Percentiles rank a stretch among this genome's conserved stretches.
phyloP scores from a whole-genome alignment of 1,139 yeast species.

The Saccharomyces hybrid region DNA sequence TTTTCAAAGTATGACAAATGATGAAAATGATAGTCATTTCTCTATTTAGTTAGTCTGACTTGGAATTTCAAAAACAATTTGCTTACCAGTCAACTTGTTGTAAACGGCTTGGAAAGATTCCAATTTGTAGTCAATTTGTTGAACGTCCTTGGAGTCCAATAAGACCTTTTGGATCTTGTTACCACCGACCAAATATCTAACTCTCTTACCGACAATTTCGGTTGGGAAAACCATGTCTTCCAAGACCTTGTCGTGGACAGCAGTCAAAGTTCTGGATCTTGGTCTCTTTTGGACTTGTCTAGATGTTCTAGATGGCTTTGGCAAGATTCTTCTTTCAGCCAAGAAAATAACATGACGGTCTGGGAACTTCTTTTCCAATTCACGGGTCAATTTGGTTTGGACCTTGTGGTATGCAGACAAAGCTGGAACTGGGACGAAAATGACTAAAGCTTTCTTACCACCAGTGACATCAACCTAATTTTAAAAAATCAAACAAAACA shows the following conservation, averaged over 20 bases:
- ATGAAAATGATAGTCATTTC: slow-evolving; percentile 3
- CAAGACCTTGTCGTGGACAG: slow-evolving; percentile 97
- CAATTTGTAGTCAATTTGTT: slow-evolving; percentile 96
- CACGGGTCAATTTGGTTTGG: slow-evolving; percentile 96
- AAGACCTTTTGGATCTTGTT: slow-evolving; percentile 96
- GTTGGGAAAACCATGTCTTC: slow-evolving; percentile 99
- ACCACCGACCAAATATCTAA: slow-evolving; percentile 98
- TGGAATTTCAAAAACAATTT: slow-evolving; percentile 97
- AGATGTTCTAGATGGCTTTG: slow-evolving; percentile 87
- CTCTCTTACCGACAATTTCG: slow-evolving; percentile 98
- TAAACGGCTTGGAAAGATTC: slow-evolving; percentile 99
- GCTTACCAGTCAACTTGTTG: slow-evolving; percentile 98
- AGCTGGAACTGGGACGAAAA: slow-evolving; percentile 96
- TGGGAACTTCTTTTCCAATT: slow-evolving; percentile 99
- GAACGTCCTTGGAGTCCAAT: slow-evolving; percentile 96
- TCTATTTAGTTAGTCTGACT: slow-evolving; percentile 54
- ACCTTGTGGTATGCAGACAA: slow-evolving; percentile 92
- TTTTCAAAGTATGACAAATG: neutral
- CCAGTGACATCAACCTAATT: slow-evolving; percentile 80
- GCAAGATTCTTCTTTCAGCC: slow-evolving; percentile 99
- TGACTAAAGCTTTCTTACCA: slow-evolving; percentile 97
- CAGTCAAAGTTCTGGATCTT: slow-evolving; percentile 97
- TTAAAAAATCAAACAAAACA: too few species aligned
- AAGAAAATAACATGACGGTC: slow-evolving; percentile 99
- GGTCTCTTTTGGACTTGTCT: slow-evolving; percentile 98